phyloP scores from a whole-genome alignment of 768 basidiomycete species.

The Steccherinum ochraceum region DNA sequence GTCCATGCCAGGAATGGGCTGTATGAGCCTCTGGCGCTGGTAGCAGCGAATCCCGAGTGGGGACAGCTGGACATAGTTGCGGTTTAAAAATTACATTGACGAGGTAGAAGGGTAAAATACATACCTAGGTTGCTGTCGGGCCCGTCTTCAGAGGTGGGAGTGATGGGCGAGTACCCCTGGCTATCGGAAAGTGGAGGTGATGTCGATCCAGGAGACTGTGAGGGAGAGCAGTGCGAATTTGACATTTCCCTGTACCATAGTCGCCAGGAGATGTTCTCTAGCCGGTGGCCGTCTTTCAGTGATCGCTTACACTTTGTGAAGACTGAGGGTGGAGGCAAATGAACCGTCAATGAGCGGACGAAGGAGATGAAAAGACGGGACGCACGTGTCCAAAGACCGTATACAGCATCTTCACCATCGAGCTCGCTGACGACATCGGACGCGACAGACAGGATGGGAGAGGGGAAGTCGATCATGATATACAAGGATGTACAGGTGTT shows the following conservation, averaged over 20 bases:
- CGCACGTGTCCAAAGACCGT: conserved; percentile 63
- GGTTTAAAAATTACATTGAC: not conserved
- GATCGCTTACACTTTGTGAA: conserved; percentile 81
- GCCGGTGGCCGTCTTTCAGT: conserved; percentile 69
- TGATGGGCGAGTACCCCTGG: conserved; percentile 23
- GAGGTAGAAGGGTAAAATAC: conserved; percentile 1
- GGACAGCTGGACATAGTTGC: conserved; percentile 2
- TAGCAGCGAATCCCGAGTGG: conserved; percentile 8
- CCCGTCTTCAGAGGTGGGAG: conserved; percentile 22
- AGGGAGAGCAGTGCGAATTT: conserved; percentile 25
- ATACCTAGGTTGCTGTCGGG: conserved; percentile 14
- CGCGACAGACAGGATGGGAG: conserved; percentile 60
- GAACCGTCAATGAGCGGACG: conserved; percentile 2
- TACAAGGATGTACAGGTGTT: conserved; percentile 7
- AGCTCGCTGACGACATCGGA: conserved; percentile 62
- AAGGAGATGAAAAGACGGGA: conserved; percentile 11
- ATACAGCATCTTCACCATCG: conserved; percentile 62
- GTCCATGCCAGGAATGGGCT: conserved; percentile 22
- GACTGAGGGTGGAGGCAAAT: conserved; percentile 36
- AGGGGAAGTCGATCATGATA: conserved; percentile 48
- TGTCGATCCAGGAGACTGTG: conserved; percentile 23
- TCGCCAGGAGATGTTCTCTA: conserved; percentile 88
- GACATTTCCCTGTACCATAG: conserved; percentile 69
- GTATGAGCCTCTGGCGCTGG: conserved; percentile 4
- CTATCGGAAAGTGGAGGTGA: conserved; percentile 19